Evolutionary conservation across 305 asterid species (phyloP), one percentile per base, ranked within the genome.

Genomic region (Solanum hybrid): DNA sequence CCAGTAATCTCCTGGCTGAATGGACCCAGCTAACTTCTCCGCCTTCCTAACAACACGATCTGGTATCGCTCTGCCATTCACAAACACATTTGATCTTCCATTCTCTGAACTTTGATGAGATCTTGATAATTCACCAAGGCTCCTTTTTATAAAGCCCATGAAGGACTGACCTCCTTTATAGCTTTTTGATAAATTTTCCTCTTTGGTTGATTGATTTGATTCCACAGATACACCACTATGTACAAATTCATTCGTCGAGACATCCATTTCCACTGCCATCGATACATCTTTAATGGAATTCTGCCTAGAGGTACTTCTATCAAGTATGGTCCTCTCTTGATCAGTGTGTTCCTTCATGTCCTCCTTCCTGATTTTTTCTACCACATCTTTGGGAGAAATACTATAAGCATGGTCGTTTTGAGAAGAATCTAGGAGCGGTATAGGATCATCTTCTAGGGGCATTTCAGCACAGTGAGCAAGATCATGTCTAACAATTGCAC

Each of bases 1-100:
- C 99, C 99, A 97, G 91, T 95, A 97, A n/a, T 95, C 94, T 88
- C 99, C 98, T 0, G 98, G 96, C 92, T 94, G 98, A 91, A 97
- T 93, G 78, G 98, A 92, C 57, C 99, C 99, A 85, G 99, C 96
- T 86, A 93, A 92, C 91, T 94, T 95, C 91, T 96, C 98, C 75
- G 98, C 99, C 94, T 94, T 96, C 95, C 93, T 95, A 89, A 97
- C 95, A 4, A 89, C 90, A 20, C 93, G 95, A 87, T 93, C 96
- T 3, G 97, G 93, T 90, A 97, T 91, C 28, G 92, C 86, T 89
- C 93, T 95, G 90, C 98, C 99, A 37, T 97, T 97, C 9, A 97
- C 92, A 81, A 90, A 94, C 86, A 96, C 95, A 33, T 93, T 95
- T 11, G 95, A 89, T 89, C 92, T 93, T 81, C 92, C 93, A n/a